Base-by-base conservation (phyloP, 129 eudicot species). In the Flaveria brownii region DNA sequence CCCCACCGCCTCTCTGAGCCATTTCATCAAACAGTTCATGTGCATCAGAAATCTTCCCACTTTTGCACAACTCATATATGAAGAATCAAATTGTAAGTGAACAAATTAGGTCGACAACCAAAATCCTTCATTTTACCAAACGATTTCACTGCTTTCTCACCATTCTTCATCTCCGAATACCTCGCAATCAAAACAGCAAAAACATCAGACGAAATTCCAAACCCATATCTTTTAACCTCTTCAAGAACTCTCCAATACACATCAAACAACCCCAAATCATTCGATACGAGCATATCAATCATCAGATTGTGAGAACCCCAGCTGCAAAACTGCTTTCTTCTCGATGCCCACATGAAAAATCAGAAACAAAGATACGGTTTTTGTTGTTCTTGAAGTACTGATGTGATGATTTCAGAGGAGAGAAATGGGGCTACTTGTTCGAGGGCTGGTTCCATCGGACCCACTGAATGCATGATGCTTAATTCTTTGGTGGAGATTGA, bases 81-180 rank as follows among this genome's bases (percentile, higher is more conserved):
- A 20, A 20, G 22, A 20, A 20, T 20, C 22, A 20, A 20, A 20
- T 20, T 20, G 22, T 20, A 20, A 20, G 22, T 20, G 22, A 20
- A 20, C 22, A 20, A 20, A 20, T 20, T 73, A 15, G 90, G 90
- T 72, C 74, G 45, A 60, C 88, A 84, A 41, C 43, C 85, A 80
- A 81, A 90, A n/a, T 88, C 93, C 33, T 72, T 83, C 97, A 93
- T 93, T 73, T 71, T 93, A 75, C 88, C 93, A 73, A 93, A 93
- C 0, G 85, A 18, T 57, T 83, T 90, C 71, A 93, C 79, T 1
- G 90, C 92, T 67, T 77, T 81, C 50, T 90, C 96, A 9, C 78
- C 87, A 18, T 70, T 57, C 10, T 51, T 59, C 52, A 80, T 16
- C 82, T 83, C 87, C 88, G 83, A 80, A 77, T 90, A 90, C 30